A percentile compares a stretch with the other conserved stretches of the same genome.
These are phyloP conservation scores for Helminthosporium solani DNA, from an alignment of 2,329 filamentous ascomycete genomes.

Conservation along the genomic window DNA sequence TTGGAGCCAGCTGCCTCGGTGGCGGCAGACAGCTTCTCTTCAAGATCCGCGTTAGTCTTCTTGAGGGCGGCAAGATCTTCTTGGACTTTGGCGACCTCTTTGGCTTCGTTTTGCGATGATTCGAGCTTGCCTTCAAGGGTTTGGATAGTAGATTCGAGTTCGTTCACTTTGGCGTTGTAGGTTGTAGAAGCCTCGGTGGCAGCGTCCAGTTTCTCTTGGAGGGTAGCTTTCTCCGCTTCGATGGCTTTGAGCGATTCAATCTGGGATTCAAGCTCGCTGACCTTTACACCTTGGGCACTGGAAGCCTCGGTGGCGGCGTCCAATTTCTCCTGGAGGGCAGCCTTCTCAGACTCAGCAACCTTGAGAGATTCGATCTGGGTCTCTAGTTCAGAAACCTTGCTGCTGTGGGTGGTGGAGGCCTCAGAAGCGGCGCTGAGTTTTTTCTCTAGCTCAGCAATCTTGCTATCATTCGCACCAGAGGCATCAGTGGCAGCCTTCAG, in stretches of 20 bases:
- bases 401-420: slow-evolving; percentile 10
- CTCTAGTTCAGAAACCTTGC: slow-evolving; percentile 25
- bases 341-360: slow-evolving; percentile 10
- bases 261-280: slow-evolving; percentile 19
- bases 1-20: slow-evolving; percentile 9
- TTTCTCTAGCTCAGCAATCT: slow-evolving; percentile 11
- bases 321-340: slow-evolving; percentile 11
- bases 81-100: not conserved
- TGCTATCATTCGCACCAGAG: too few relatives aligned
- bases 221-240: slow-evolving; percentile 11
- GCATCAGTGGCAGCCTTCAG: slow-evolving; percentile 13
- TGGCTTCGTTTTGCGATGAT: not conserved
- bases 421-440: slow-evolving; percentile 10
- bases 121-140: slow-evolving; percentile 4
- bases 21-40: slow-evolving; percentile 23
- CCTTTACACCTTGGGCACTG: slow-evolving; percentile 19
- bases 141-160: slow-evolving; percentile 12
- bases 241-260: slow-evolving; percentile 12
- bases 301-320: slow-evolving; percentile 9
- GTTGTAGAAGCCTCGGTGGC: slow-evolving; percentile 5
- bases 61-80: not conserved
- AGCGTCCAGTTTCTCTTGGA: slow-evolving; percentile 11
- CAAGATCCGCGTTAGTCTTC: not conserved
- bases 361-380: slow-evolving; percentile 11
- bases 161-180: slow-evolving; percentile 23